Evolutionary conservation across 1,284 basidiomycete species (phyloP).

Genomic region (Rhizopogon parksii): DNA sequence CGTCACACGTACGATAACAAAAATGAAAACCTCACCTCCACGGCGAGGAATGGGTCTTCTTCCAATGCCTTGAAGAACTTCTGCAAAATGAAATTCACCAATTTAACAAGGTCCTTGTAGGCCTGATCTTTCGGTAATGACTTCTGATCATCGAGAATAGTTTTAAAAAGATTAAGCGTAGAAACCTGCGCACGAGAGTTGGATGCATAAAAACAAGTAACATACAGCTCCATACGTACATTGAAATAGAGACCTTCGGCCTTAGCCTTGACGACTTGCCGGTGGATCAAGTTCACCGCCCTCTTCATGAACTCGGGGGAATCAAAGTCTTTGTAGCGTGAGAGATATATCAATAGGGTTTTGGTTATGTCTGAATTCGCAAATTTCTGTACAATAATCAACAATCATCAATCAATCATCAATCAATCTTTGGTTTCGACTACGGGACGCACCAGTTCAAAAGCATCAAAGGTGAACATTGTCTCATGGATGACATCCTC

Average conservation of each 20-base stretch:
- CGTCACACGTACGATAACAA: slow-evolving; percentile 18
- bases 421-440: slow-evolving; percentile 13
- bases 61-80: slow-evolving; percentile 87
- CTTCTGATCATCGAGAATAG: slow-evolving; percentile 71
- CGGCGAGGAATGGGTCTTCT: slow-evolving; percentile 75
- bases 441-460: slow-evolving; percentile 64
- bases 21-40: slow-evolving; percentile 52
- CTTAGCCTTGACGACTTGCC: slow-evolving; percentile 82
- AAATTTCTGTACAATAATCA: slow-evolving; percentile 57
- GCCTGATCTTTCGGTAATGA: slow-evolving; percentile 70
- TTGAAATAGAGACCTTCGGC: slow-evolving; percentile 92
- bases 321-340: slow-evolving; percentile 75
- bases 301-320: slow-evolving; percentile 79
- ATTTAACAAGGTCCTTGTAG: slow-evolving; percentile 73
- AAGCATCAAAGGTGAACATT: slow-evolving; percentile 83
- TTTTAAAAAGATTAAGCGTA: slow-evolving; percentile 76
- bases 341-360: slow-evolving; percentile 76
- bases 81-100: slow-evolving; percentile 81
- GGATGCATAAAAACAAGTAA: not conserved
- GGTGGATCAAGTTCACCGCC: slow-evolving; percentile 79
- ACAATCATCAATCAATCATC: slow-evolving; percentile 11
- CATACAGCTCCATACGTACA: slow-evolving; percentile 36
- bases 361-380: slow-evolving; percentile 76
- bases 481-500: slow-evolving; percentile 73
- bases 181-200: slow-evolving; percentile 57